phyloP scores from a whole-genome alignment of 2,329 filamentous ascomycete species.

The Pyrenochaeta sp. region DNA sequence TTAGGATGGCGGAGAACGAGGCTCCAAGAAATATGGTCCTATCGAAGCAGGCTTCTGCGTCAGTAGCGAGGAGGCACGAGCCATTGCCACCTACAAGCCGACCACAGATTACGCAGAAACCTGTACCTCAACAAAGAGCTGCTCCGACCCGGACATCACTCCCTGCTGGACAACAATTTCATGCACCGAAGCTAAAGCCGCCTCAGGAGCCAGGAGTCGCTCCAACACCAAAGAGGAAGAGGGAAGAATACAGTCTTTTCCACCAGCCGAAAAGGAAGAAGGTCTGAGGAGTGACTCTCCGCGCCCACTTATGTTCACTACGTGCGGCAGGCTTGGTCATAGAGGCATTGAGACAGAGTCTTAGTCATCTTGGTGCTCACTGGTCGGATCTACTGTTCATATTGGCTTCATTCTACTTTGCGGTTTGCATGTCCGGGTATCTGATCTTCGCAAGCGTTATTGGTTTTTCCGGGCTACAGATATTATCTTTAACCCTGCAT shows the following conservation, averaged over 20 bases:
- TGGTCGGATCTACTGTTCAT: too few species aligned
- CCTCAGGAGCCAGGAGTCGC: constrained; percentile 17
- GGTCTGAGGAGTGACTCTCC: not conserved
- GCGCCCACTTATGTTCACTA: not conserved
- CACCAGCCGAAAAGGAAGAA: constrained; percentile 27
- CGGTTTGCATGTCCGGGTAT: not conserved
- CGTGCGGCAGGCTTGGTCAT: too few species aligned
- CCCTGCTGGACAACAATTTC: constrained; percentile 41
- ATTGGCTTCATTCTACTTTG: not conserved
- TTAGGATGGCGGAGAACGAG: constrained; percentile 41
- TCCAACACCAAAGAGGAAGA: constrained; percentile 24
- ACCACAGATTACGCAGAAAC: constrained; percentile 35
- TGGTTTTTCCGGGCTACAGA: not conserved
- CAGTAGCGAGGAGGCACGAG: constrained; percentile 19
- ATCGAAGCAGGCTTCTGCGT: constrained; percentile 36
- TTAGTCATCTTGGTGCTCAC: too few species aligned
- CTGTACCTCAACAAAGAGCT: constrained; percentile 22
- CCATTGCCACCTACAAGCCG: constrained; percentile 13
- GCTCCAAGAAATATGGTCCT: constrained; percentile 34
- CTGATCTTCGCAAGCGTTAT: not conserved
- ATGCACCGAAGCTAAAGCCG: constrained; percentile 34
- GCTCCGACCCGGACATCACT: constrained; percentile 32
- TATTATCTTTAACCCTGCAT: not conserved
- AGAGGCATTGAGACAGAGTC: too few species aligned
- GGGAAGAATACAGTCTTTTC: constrained; percentile 31